Conservation (phyloP, 2,329 filamentous ascomycete genomes). For the Scedosporium boydii region DNA sequence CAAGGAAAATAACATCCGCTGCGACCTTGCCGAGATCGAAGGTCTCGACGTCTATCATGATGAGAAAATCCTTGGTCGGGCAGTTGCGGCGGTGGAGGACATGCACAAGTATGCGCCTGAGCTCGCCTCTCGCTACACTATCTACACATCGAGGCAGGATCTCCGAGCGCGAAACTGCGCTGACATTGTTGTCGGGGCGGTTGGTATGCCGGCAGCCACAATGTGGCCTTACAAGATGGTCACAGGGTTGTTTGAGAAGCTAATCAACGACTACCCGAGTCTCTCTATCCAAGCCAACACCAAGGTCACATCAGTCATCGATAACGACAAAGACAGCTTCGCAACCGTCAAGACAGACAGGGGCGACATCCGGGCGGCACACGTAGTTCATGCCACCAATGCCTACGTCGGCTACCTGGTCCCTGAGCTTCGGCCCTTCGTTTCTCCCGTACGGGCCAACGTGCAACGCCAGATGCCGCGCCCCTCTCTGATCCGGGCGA, state of each 20-base stretch:
- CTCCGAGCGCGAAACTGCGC: slow-evolving; percentile 1
- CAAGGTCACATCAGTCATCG: slow-evolving; percentile 8
- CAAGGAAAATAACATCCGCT: slow-evolving; percentile 2
- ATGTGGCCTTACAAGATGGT: slow-evolving; percentile 17
- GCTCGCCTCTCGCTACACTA: slow-evolving; percentile 8
- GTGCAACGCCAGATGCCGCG: slow-evolving; percentile 2
- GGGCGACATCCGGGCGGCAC: slow-evolving; percentile 12
- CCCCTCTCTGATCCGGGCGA: neutral
- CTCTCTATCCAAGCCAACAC: slow-evolving; percentile 16
- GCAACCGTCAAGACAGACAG: slow-evolving; percentile 12
- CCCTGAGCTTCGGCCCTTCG: slow-evolving; percentile 13
- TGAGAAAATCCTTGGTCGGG: slow-evolving; percentile 10
- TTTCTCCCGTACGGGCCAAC: slow-evolving; percentile 10
- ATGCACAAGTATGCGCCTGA: slow-evolving; percentile 10
- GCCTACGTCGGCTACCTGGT: slow-evolving; percentile 15
- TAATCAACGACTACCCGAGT: slow-evolving; percentile 3
- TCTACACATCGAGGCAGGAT: slow-evolving; percentile 6
- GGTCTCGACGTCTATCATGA: slow-evolving; percentile 11
- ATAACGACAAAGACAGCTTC: slow-evolving; percentile 5
- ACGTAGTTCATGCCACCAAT: slow-evolving; percentile 17
- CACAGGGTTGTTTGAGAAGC: slow-evolving; percentile 8
- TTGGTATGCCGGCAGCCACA: neutral
- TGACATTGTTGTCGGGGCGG: neutral
- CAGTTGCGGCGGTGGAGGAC: slow-evolving; percentile 10
- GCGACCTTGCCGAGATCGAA: slow-evolving; percentile 7